Base-by-base conservation (phyloP, 768 basidiomycete species). In the Russula sp. region DNA sequence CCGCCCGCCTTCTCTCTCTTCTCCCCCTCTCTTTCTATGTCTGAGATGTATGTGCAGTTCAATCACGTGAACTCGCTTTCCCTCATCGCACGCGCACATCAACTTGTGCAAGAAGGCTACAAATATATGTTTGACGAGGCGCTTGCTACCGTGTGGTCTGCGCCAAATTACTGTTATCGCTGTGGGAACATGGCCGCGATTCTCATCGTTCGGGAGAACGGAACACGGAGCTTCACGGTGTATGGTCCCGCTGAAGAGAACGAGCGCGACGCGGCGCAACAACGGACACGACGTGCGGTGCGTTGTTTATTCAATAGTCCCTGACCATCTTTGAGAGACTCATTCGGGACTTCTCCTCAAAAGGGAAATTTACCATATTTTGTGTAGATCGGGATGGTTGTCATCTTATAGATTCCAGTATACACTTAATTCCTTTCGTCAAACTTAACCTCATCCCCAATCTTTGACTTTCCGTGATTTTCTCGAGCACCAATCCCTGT, bases 111-210 rank as follows among this genome's bases (percentile, higher is more conserved):
- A 74, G 93, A 95, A 75, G 93, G 94, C 1, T 94, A 84, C 78
- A 98, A 98, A 77, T 88, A 94, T 73, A 96, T 98, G 96, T 97
- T 98, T 70, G 91, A 97, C 72, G 84, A 88, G 66, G 82, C 87
- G 67, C 89, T 96, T 22, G 93, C 94, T 14, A 96, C 93, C 0
- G 93, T 96, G 11, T 96, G 93, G 93, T 88, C 86, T 6, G 93
- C 93, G 56, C 91, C 92, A 34, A 95, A 93, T 71, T 93, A 93
- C 72, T 94, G 87, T 73, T 87, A 86, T 67, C 76, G 87, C 13
- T 92, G 92, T 71, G 93, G 95, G 18, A 98, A 98, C 68, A 80
- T 92, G 76, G 95, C 95, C 0, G 88, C 88, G 36, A 92, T 98
- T 68, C 82, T 98, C 79, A 93, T 89, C 1, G 83, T 97, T 16